These are phyloP conservation scores for Tephrocybe sp. DNA, from an alignment of 768 basidiomycete genomes.

Conservation along the genomic window DNA sequence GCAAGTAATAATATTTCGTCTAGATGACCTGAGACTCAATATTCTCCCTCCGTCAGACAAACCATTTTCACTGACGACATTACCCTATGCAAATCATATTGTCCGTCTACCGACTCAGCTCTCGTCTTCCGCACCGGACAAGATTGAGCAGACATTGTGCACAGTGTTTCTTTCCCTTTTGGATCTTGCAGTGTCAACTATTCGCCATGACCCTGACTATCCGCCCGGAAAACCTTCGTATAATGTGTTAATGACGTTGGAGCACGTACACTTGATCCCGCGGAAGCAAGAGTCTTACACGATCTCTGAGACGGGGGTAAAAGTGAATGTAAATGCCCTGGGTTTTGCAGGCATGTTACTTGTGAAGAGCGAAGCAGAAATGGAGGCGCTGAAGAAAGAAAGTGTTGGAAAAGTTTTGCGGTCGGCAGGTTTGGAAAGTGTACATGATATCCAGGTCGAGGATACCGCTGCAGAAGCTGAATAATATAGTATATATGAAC, in stretches of 20 bases:
- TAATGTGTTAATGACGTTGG: constrained; percentile 78
- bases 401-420: constrained; percentile 62
- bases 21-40: not conserved
- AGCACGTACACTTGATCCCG: constrained; percentile 87
- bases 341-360: constrained; percentile 91
- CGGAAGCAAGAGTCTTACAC: constrained; percentile 63
- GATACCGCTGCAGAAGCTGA: constrained; percentile 32
- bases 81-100: constrained; percentile 84
- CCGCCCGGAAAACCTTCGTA: constrained; percentile 72
- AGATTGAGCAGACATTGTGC: constrained; percentile 54
- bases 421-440: constrained; percentile 63
- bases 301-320: constrained; percentile 51
- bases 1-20: constrained; percentile 32
- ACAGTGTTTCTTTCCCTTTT: constrained; percentile 70
- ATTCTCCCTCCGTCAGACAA: constrained; percentile 44
- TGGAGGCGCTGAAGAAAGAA: constrained; percentile 66
- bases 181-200: constrained; percentile 73
- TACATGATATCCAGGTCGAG: constrained; percentile 64
- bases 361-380: constrained; percentile 78
- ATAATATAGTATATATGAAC: constrained; percentile 2
- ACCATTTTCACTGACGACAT: constrained; percentile 64
- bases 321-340: constrained; percentile 78
- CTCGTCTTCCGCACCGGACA: constrained; percentile 34
- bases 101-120: constrained; percentile 55
- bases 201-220: constrained; percentile 65